Conservation (phyloP, 2,329 filamentous ascomycete genomes). For the Aplosporella prunicola region DNA sequence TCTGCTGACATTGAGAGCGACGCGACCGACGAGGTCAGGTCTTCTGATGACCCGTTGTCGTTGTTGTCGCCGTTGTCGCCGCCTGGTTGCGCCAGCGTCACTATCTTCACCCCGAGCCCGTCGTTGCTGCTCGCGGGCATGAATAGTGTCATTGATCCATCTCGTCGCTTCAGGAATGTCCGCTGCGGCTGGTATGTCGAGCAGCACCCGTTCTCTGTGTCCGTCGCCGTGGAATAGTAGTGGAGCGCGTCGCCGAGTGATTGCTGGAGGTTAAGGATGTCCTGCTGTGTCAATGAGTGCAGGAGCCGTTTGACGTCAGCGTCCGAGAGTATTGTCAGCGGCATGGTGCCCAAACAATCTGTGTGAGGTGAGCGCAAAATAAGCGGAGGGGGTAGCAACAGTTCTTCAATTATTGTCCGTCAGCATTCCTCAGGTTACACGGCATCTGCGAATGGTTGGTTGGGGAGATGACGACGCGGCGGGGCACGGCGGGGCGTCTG, state of each 20-base stretch:
- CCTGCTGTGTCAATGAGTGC: slow-evolving; percentile 45
- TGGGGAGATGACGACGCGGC: too few relatives aligned
- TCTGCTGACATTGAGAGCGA: too few relatives aligned
- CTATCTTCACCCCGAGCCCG: slow-evolving; percentile 55
- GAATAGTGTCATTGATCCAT: slow-evolving; percentile 55
- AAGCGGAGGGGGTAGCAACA: too few relatives aligned
- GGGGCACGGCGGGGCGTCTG: too few relatives aligned
- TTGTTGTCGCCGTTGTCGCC: too few relatives aligned
- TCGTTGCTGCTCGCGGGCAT: slow-evolving; percentile 55
- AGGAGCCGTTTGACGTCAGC: slow-evolving; percentile 47
- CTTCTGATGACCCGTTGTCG: too few relatives aligned
- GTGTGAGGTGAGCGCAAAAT: too few relatives aligned
- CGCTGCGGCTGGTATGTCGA: slow-evolving; percentile 53
- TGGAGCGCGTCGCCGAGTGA: slow-evolving; percentile 52
- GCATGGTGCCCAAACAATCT: slow-evolving; percentile 34
- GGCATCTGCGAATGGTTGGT: too few relatives aligned
- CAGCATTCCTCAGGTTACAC: too few relatives aligned
- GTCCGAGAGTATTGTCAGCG: slow-evolving; percentile 51
- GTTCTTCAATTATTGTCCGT: too few relatives aligned
- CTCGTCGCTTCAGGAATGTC: slow-evolving; percentile 49
- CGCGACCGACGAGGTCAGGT: too few relatives aligned
- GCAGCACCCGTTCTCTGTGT: slow-evolving; percentile 45
- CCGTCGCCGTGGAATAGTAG: slow-evolving; percentile 55
- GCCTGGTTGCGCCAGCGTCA: too few relatives aligned
- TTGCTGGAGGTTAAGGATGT: slow-evolving; percentile 48